These are phyloP conservation scores for Aspergillus affinis DNA, from an alignment of 495 filamentous ascomycete genomes.

Conservation along the genomic window DNA sequence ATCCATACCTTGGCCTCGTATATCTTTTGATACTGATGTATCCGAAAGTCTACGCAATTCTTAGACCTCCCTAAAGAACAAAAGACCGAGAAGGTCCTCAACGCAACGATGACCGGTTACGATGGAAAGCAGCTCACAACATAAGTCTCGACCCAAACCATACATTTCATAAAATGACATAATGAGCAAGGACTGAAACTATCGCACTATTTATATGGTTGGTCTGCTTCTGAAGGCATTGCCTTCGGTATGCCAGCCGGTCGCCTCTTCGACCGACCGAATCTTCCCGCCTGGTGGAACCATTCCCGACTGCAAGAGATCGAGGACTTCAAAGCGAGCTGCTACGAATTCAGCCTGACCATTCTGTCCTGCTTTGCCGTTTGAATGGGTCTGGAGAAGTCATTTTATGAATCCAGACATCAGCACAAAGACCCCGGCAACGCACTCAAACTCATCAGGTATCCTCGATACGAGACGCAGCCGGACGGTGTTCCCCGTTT, in stretches of 20 bases:
- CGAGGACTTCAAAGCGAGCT: not conserved
- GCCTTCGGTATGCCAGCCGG: not conserved
- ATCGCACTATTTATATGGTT: too few relatives aligned
- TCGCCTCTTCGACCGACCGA: not conserved
- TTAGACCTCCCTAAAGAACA: not conserved
- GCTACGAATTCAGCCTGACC: not conserved
- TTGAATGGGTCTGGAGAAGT: not conserved
- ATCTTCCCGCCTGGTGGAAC: not conserved
- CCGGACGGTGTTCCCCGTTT: not conserved
- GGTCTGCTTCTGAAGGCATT: not conserved
- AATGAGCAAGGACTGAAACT: too few relatives aligned
- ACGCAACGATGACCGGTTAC: not conserved
- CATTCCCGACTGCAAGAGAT: not conserved
- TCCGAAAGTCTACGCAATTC: not conserved
- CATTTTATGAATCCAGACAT: not conserved
- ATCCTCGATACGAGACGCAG: not conserved
- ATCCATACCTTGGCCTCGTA: too few relatives aligned
- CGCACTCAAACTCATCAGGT: not conserved
- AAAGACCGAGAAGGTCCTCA: not conserved
- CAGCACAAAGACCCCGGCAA: not conserved
- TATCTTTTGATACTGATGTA: not conserved
- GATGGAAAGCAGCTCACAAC: not conserved
- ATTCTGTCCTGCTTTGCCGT: not conserved
- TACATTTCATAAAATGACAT: not conserved
- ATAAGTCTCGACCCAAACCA: not conserved